These are phyloP conservation scores for Botryosphaeria dothidea DNA, from an alignment of 2,329 filamentous ascomycete genomes.

Conservation along the genomic window DNA sequence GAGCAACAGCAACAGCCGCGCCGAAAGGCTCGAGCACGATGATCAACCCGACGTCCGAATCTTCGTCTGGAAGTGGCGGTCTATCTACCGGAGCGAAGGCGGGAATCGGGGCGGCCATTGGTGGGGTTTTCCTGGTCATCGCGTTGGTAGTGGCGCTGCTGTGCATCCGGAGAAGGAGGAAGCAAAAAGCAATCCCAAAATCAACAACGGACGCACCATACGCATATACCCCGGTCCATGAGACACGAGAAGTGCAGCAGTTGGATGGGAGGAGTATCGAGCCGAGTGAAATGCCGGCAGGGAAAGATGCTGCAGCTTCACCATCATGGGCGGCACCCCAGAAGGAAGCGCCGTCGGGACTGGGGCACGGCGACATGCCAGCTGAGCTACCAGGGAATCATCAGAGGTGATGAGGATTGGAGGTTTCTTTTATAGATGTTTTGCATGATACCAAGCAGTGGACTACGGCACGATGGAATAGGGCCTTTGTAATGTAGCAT, in stretches of 20 bases:
- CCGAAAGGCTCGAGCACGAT: neutral
- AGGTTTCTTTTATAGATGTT: too few species aligned
- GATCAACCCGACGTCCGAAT: neutral
- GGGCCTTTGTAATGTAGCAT: neutral
- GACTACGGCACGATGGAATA: too few species aligned
- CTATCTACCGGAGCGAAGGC: slow-evolving; percentile 3
- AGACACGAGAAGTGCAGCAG: neutral
- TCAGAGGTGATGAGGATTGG: neutral
- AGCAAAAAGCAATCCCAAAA: neutral
- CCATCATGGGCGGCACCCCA: neutral
- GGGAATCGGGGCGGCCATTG: slow-evolving; percentile 7
- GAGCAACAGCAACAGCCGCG: neutral
- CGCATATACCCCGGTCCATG: neutral
- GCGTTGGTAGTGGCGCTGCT: neutral
- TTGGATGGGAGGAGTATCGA: neutral
- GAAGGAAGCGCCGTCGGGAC: neutral
- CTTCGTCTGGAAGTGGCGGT: neutral
- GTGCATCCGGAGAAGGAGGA: neutral
- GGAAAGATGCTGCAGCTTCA: neutral
- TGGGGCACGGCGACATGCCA: neutral
- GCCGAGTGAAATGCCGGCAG: neutral
- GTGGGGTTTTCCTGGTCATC: neutral
- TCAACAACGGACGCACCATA: neutral
- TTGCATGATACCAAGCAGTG: too few species aligned
- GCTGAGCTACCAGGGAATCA: neutral